Base-by-base conservation (phyloP, 2,329 filamentous ascomycete species). In the Ophiocordyceps camponoti-rufipedis region DNA sequence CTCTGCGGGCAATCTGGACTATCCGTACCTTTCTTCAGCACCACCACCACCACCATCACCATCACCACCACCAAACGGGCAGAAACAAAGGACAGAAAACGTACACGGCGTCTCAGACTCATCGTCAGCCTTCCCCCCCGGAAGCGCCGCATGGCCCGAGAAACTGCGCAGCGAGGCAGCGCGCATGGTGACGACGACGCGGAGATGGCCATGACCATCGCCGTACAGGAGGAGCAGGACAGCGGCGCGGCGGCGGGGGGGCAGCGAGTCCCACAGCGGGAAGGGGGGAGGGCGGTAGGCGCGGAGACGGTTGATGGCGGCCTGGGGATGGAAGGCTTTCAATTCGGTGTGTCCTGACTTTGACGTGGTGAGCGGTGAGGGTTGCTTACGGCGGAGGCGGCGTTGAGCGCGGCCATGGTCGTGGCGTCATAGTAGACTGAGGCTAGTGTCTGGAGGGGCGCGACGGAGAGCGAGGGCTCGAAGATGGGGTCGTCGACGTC, bases 191-290 rank as follows among this genome's bases (percentile, higher is more conserved):
- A 82, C 70, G 31, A 82, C 78, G 44, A 82, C 75, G 16, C 77
- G 75, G 48, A 96, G 66, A 52, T 94, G 83, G 39, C 89, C 89
- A 50, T 73, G 69, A 41, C 74, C 73, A 61, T 95, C 89, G 33
- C 87, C 85, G 59, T 91, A 95, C 1, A 96, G 72, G 45, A 96
- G 72, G 43, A 96, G 73, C 45, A 96, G 66, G 39, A 96, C 89
- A 23, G 89, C 88, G 13, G 89, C 89, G 52, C 87, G 78, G 49
- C 85, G 75, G 51, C 68, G 74, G 13, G 71, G 62, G 2, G 78
- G 77, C 28, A 82, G 66, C 18, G 62, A 62, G 55, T 79, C 71
- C 78, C 78, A 82, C 47, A 73, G 58, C 11, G 76, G 66, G 53
- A 80, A 79, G 2, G 73, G 62, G 2, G 77, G 77, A 16, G 78